Evolutionary conservation across 2,329 filamentous ascomycete genomes (phyloP).

Genomic region (Curvularia verruculosa): DNA sequence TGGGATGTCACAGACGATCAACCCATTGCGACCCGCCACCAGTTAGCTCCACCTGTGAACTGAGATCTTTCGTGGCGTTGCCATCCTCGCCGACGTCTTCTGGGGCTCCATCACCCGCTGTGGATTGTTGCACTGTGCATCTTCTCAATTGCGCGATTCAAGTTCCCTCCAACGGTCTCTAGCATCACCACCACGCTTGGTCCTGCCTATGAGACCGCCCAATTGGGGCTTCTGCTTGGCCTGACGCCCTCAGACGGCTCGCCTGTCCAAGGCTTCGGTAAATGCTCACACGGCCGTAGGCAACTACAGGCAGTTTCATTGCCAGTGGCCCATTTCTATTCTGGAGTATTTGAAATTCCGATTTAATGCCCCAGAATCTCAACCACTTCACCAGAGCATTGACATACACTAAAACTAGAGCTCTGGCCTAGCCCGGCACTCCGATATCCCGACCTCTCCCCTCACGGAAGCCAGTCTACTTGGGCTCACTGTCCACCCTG

Average conservation of each 20-base stretch:
- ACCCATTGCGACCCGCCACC: conserved; percentile 18
- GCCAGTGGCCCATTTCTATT: conserved; percentile 4
- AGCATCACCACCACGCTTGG: conserved; percentile 24
- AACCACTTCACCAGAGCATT: conserved; percentile 5
- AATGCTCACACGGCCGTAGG: conserved; percentile 3
- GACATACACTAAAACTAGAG: conserved; percentile 8
- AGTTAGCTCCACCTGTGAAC: conserved; percentile 17
- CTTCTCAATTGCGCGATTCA: conserved; percentile 15
- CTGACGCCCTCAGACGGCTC: conserved; percentile 1
- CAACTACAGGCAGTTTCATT: neutral
- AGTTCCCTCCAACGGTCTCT: conserved; percentile 25
- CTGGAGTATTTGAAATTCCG: conserved; percentile 3
- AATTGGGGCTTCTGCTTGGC: conserved; percentile 10
- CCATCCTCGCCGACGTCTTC: conserved; percentile 23
- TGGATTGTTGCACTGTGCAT: conserved; percentile 3
- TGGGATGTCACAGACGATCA: conserved; percentile 18
- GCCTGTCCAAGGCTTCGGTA: conserved; percentile 5
- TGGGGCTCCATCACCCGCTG: conserved; percentile 10
- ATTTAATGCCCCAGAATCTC: neutral
- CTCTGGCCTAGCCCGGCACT: conserved; percentile 5
- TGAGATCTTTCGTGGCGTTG: conserved; percentile 17
- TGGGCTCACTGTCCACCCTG: neutral
- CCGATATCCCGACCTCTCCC: conserved; percentile 9
- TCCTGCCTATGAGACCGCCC: conserved; percentile 26
- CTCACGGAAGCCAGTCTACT: neutral